Base-by-base conservation (phyloP, 768 basidiomycete species). In the Cytidiella melzeri region DNA sequence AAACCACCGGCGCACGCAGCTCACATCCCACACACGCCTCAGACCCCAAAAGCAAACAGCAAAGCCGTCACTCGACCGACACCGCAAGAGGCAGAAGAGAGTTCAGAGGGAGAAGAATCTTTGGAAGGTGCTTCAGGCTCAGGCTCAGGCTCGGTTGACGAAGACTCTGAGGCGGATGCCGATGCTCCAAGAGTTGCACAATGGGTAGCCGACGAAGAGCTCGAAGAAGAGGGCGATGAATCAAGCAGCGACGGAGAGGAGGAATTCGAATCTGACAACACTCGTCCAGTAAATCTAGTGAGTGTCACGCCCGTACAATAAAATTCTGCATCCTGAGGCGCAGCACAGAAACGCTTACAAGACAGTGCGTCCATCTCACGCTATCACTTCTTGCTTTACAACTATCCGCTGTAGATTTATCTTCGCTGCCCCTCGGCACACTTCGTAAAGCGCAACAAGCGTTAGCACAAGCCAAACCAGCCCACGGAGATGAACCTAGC, bases 171-270 rank as follows among this genome's bases (percentile, higher is more conserved):
- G 21, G 58, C 50, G 3, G 72, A 74, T 48, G 61, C 65, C 4
- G 81, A 84, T 59, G 70, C 68, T 1, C 79, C 81, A 6, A 70
- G 82, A n/a, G 68, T 82, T 23, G 75, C 73, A 12, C 80, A 79
- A 56, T 86, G 81, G 80, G 67, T 75, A 3, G 80, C 76, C 39
- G 79, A 80, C 46, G 69, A 67, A 5, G 65, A 67, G 59, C 47
- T 75, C 13, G 64, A 54, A 4, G 27, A 21, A 9, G 52, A 45
- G 20, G 49, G 65, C 21, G 55, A 55, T 9, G 40, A 38, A 1
- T 48, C 48, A 15, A 51, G 45, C 41, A 56, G 53, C 23, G 38
- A 37, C 11, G 57, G 51, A n/a, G 52, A 48, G 10, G 45, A 50
- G 23, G 41, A 42, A 5, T 26, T 26, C 30, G 52, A 27, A 46